Percentiles rank a stretch among this genome's conserved stretches.
Conservation (phyloP, 2,329 filamentous ascomycete genomes). For the Parafenestella ontariensis region DNA sequence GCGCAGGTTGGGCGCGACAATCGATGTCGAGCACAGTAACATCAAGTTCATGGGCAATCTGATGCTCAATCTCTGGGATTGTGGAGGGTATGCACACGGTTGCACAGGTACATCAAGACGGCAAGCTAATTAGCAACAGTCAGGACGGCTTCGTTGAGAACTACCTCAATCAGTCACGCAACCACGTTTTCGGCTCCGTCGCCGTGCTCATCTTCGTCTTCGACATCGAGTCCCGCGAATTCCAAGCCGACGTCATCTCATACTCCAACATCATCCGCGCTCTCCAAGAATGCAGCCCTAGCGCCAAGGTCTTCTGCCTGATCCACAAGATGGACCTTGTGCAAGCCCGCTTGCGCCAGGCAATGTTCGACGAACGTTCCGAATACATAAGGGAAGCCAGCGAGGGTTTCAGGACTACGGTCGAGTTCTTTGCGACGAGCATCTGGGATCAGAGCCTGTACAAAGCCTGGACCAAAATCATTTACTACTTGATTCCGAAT, state of each 20-base stretch:
- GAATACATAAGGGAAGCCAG: constrained; percentile 79
- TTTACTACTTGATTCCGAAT: constrained; percentile 97
- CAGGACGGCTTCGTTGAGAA: constrained; percentile 99
- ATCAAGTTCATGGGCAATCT: constrained; percentile 99
- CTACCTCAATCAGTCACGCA: constrained; percentile 92
- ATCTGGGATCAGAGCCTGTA: constrained; percentile 99
- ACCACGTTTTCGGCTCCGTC: constrained; percentile 95
- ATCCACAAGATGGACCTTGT: constrained; percentile 99
- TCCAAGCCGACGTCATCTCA: constrained; percentile 89
- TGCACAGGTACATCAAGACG: neutral
- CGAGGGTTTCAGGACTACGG: constrained; percentile 65
- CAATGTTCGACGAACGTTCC: constrained; percentile 84
- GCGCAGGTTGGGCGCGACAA: constrained; percentile 88
- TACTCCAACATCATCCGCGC: constrained; percentile 91
- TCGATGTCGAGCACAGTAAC: constrained; percentile 97
- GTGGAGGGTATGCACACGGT: constrained; percentile 71
- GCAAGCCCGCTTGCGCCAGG: constrained; percentile 76
- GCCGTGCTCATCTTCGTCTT: constrained; percentile 99
- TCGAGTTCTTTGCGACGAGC: constrained; percentile 91
- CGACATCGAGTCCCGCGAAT: constrained; percentile 95
- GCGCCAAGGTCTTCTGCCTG: constrained; percentile 87
- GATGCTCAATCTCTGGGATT: constrained; percentile 98
- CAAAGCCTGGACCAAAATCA: constrained; percentile 97
- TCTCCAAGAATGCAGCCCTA: constrained; percentile 81
- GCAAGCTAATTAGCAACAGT: constrained; percentile 53